phyloP scores from a whole-genome alignment of 2,329 filamentous ascomycete species.

The Shiraia sp. region DNA sequence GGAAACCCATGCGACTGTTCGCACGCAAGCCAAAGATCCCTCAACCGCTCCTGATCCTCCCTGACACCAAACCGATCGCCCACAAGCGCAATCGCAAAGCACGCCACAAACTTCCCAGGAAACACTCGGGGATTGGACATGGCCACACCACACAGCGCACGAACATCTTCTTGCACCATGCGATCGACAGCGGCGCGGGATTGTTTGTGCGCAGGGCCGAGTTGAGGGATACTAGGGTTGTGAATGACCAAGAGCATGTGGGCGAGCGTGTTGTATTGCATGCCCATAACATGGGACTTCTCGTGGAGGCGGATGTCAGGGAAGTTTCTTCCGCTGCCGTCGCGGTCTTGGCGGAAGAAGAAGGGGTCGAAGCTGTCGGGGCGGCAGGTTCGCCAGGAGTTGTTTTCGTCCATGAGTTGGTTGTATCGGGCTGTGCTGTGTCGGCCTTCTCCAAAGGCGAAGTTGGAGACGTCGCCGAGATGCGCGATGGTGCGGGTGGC shows the following conservation, averaged over 20 bases:
- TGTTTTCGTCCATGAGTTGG: conserved; percentile 41
- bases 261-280: conserved; percentile 41
- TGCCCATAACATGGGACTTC: conserved; percentile 40
- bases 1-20: conserved; percentile 41
- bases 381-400: conserved; percentile 34
- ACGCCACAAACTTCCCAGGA: conserved; percentile 43
- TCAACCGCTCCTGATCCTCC: conserved; percentile 37
- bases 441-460: conserved; percentile 40
- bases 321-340: conserved; percentile 38
- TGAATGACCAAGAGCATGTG: conserved; percentile 43
- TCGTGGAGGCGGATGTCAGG: conserved; percentile 42
- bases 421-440: conserved; percentile 34
- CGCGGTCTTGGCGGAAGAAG: conserved; percentile 37
- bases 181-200: conserved; percentile 36
- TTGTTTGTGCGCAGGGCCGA: conserved; percentile 39
- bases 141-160: conserved; percentile 41
- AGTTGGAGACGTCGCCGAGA: conserved; percentile 43
- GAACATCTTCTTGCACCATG: conserved; percentile 40
- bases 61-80: conserved; percentile 38
- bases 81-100: conserved; percentile 42
- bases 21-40: conserved; percentile 35
- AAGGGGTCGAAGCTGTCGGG: conserved; percentile 43
- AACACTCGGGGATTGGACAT: conserved; percentile 39
- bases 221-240: conserved; percentile 42
- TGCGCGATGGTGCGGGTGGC: conserved; percentile 48